phyloP scores from a whole-genome alignment of 768 basidiomycete species.

The Symmetrospora coprosmae region DNA sequence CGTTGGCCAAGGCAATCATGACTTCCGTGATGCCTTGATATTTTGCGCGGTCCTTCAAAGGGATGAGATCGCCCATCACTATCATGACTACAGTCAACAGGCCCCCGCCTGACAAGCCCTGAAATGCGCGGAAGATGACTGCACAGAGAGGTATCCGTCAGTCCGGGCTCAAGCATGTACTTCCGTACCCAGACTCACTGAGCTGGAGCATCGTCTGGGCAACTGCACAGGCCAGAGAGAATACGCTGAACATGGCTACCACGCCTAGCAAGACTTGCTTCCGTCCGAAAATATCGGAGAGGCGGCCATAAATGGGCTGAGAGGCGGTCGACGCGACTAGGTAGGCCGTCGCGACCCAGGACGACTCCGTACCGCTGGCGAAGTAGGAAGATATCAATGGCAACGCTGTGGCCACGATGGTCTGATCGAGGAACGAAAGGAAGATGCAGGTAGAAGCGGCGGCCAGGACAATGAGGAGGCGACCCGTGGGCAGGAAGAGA shows the following conservation, averaged over 20 bases:
- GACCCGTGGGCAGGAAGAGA: conserved; percentile 37
- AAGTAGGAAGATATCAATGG: conserved; percentile 28
- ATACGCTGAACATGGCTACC: conserved; percentile 35
- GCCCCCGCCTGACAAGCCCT: conserved; percentile 11
- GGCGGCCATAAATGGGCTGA: conserved; percentile 35
- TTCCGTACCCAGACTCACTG: conserved; percentile 19
- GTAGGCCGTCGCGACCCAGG: conserved; percentile 40
- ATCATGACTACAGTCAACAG: conserved; percentile 2
- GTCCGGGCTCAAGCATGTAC: background rate
- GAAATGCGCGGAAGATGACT: conserved; percentile 20
- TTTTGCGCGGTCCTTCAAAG: conserved; percentile 36
- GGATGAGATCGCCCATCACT: conserved; percentile 34
- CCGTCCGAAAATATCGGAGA: conserved; percentile 40
- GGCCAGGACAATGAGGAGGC: conserved; percentile 37
- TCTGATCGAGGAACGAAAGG: conserved; percentile 40
- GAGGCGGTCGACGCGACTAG: conserved; percentile 33
- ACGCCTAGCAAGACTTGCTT: conserved; percentile 27
- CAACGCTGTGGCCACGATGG: conserved; percentile 32
- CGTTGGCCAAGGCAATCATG: conserved; percentile 35
- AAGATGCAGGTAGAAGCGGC: conserved; percentile 37
- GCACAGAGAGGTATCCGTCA: background rate
- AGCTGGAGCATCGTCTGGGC: conserved; percentile 38
- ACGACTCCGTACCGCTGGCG: conserved; percentile 22
- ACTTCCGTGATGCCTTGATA: conserved; percentile 39
- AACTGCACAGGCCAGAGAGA: conserved; percentile 38